Percentiles rank a stretch among this genome's conserved stretches.
Evolutionary conservation across 2,329 filamentous ascomycete genomes (phyloP).

Genomic region (Talaromyces sp.): DNA sequence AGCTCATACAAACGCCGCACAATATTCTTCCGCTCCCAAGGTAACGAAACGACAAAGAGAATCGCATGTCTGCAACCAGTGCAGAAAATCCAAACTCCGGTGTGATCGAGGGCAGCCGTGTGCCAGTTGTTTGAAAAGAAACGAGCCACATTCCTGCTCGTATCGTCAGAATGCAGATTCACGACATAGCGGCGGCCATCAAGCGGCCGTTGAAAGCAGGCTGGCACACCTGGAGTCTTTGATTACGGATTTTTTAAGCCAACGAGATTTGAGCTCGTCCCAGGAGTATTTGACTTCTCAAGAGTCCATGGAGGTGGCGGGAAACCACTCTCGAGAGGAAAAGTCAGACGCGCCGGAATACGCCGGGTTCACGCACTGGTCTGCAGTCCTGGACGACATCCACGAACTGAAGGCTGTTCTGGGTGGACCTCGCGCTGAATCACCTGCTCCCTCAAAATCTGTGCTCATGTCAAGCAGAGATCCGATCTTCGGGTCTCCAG

Average conservation of each 20-base stretch:
- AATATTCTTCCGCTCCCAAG: background rate
- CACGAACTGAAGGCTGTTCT: slow-evolving; percentile 9
- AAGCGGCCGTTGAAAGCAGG: background rate
- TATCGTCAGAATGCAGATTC: background rate
- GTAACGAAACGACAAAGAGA: background rate
- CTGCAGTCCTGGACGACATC: slow-evolving; percentile 11
- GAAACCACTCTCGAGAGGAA: background rate
- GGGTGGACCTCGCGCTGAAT: slow-evolving; percentile 2
- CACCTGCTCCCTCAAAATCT: background rate
- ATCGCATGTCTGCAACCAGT: background rate
- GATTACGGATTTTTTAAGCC: background rate
- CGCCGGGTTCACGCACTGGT: slow-evolving; percentile 3
- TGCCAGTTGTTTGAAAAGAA: background rate
- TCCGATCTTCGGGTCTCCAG: slow-evolving; percentile 4
- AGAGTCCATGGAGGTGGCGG: background rate
- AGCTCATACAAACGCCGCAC: background rate
- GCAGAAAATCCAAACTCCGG: background rate
- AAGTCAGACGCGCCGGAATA: background rate
- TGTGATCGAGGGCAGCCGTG: background rate
- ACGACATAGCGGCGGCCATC: background rate
- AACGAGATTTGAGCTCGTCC: background rate
- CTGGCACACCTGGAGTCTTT: background rate
- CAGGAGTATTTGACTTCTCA: background rate
- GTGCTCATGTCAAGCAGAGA: background rate
- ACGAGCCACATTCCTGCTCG: background rate